Evolutionary conservation across 2,329 filamentous ascomycete species (phyloP).

Genomic region (Grosmannia clavigera): DNA sequence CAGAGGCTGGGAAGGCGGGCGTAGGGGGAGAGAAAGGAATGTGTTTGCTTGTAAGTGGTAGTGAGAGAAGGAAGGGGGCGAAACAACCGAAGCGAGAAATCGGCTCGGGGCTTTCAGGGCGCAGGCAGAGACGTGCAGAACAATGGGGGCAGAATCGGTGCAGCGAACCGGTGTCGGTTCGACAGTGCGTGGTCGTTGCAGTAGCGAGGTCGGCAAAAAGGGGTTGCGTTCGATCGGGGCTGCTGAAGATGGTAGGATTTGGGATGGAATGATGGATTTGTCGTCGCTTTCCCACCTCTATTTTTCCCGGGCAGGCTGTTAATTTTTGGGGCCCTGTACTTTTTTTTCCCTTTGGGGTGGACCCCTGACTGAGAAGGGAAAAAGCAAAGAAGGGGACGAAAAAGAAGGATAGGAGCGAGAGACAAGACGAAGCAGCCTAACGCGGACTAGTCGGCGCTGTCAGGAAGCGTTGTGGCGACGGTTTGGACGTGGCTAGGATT

Average conservation of each 20-base stretch:
- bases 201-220: neutral
- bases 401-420: neutral
- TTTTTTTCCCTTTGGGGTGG: neutral
- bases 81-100: neutral
- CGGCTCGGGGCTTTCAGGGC: neutral
- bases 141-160: neutral
- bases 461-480: neutral
- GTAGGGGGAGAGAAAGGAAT: neutral
- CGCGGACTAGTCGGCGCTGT: constrained; percentile 6
- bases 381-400: neutral
- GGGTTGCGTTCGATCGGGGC: neutral
- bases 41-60: neutral
- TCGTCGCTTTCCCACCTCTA: neutral
- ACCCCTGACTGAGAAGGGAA: neutral
- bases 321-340: neutral
- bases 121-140: neutral
- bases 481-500: neutral
- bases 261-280: neutral
- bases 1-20: neutral
- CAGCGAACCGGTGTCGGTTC: neutral
- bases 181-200: neutral
- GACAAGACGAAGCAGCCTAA: constrained; percentile 1
- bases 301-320: neutral
- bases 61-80: neutral
- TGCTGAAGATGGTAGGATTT: neutral